A percentile compares a stretch with the other conserved stretches of the same genome.
phyloP scores from a whole-genome alignment of 108 stramenopile genomes.

The Nitzschia inconspicua region DNA sequence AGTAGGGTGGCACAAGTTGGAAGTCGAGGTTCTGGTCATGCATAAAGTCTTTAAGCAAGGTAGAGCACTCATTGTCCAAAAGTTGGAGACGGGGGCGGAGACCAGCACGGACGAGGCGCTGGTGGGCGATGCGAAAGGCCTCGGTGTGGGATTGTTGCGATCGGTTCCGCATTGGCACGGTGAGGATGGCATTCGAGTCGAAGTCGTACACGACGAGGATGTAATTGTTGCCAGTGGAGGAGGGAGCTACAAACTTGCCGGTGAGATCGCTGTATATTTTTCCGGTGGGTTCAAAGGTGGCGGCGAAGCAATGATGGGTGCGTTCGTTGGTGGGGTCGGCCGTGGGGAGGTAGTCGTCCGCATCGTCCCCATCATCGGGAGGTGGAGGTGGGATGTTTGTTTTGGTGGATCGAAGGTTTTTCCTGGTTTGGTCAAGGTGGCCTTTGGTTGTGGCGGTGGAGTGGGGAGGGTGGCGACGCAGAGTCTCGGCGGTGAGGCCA shows the following conservation, averaged over 20 bases:
- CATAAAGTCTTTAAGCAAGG: constrained; percentile 8
- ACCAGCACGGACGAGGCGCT: not conserved
- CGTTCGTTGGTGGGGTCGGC: not conserved
- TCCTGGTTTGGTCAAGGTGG: constrained; percentile 21
- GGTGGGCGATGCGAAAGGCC: not conserved
- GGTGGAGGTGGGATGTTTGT: not conserved
- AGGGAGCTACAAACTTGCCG: constrained; percentile 26
- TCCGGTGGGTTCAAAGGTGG: constrained; percentile 3
- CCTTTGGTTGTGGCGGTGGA: constrained; percentile 14
- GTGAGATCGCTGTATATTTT: constrained; percentile 30
- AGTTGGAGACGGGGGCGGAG: constrained; percentile 10
- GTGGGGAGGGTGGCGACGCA: constrained; percentile 1
- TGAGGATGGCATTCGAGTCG: constrained; percentile 31
- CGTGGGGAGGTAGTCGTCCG: not conserved
- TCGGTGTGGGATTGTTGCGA: not conserved
- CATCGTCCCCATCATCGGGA: not conserved
- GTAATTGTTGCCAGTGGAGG: constrained; percentile 17
- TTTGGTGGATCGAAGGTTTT: constrained; percentile 19
- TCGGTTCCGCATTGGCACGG: constrained; percentile 10
- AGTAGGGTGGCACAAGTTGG: constrained; percentile 39
- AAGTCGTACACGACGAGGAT: constrained; percentile 30
- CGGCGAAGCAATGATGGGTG: constrained; percentile 16
- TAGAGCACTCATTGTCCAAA: constrained; percentile 28
- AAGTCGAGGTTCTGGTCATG: constrained; percentile 10
- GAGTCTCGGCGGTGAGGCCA: not conserved